Conservation (phyloP, 306 rosid species). For the Trichosanthes truncata region DNA sequence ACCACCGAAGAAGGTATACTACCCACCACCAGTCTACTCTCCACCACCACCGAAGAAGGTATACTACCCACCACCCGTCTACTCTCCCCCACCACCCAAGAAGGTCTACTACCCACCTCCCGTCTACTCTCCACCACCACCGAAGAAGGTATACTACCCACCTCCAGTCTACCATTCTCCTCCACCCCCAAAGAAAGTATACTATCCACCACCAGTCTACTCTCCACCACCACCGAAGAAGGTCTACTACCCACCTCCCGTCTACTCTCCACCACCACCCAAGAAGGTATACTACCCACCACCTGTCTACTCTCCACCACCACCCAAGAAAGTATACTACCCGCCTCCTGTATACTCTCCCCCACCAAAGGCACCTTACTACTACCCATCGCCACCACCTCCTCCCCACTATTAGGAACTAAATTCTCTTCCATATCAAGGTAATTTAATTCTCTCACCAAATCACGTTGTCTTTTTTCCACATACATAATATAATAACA, state of each 20-base stretch:
- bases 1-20: background rate
- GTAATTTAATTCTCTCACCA: background rate
- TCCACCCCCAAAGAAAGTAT: background rate
- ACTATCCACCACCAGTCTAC: background rate
- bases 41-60: background rate
- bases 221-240: background rate
- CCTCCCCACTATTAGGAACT: conserved; percentile 8
- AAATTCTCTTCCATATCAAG: background rate
- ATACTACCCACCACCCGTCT: background rate
- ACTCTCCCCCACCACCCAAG: background rate
- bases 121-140: background rate
- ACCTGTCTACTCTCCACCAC: background rate
- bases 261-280: background rate
- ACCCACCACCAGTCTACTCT: background rate
- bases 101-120: background rate
- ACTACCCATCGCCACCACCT: conserved; percentile 13
- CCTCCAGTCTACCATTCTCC: background rate
- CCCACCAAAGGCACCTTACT: background rate
- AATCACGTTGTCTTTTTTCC: background rate
- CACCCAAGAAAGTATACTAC: background rate
- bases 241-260: background rate
- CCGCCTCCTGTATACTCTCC: background rate
- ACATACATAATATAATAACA: background rate
- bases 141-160: background rate
- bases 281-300: background rate